Evolutionary conservation across 768 basidiomycete genomes (phyloP).

Genomic region (Cubamyces sp.): DNA sequence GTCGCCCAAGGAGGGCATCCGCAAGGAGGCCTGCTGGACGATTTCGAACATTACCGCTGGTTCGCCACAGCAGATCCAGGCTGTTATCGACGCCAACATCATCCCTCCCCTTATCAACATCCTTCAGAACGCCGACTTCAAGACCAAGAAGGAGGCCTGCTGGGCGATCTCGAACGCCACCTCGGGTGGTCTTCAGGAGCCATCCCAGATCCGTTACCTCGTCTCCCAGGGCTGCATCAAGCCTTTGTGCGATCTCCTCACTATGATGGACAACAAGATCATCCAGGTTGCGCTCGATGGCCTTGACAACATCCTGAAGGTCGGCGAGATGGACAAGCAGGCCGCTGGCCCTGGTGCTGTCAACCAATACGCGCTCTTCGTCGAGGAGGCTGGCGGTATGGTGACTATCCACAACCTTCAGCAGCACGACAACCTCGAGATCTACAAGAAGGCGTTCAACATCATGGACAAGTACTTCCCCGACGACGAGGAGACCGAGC

Average conservation of each 20-base stretch:
- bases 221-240: conserved; percentile 98
- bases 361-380: conserved; percentile 92
- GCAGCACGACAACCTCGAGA: conserved; percentile 98
- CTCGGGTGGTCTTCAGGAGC: conserved; percentile 95
- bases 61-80: conserved; percentile 94
- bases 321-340: conserved; percentile 94
- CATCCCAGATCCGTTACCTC: conserved; percentile 95
- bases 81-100: conserved; percentile 97
- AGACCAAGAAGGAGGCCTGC: conserved; percentile 99
- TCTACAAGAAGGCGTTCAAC: conserved; percentile 99
- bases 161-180: conserved; percentile 99
- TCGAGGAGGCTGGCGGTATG: conserved; percentile 99
- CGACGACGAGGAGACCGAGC: conserved; percentile 92
- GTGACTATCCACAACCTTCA: conserved; percentile 98
- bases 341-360: conserved; percentile 77
- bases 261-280: conserved; percentile 99
- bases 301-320: conserved; percentile 96
- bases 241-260: conserved; percentile 93
- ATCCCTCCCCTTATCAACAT: conserved; percentile 99
- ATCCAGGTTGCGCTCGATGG: conserved; percentile 98
- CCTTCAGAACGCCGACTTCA: conserved; percentile 96
- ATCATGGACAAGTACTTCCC: conserved; percentile 99
- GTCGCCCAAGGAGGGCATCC: conserved; percentile 97
- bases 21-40: conserved; percentile 99
- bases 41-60: conserved; percentile 99